phyloP scores from a whole-genome alignment of 306 rosid genomes.

The Adenanthera pavonina region DNA sequence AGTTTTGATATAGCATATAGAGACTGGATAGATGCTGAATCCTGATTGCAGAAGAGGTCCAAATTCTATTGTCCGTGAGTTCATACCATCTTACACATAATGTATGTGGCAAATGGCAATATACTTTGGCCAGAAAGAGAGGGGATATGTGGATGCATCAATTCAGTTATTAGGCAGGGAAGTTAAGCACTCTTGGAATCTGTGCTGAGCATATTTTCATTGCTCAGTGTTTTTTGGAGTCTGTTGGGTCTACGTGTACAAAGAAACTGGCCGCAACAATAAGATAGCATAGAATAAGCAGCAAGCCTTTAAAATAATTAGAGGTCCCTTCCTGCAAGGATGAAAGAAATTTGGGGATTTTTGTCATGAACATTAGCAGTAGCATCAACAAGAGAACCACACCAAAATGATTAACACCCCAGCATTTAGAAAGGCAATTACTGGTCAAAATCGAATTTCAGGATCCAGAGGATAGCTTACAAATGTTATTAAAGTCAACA shows the following conservation, averaged over 20 bases:
- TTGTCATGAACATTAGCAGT: neutral
- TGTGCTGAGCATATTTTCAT: slow-evolving; percentile 33
- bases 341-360: slow-evolving; percentile 29
- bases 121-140: neutral
- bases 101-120: neutral
- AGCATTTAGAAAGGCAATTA: neutral
- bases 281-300: slow-evolving; percentile 91
- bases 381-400: neutral
- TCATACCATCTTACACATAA: neutral
- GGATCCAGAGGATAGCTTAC: neutral
- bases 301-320: slow-evolving; percentile 88
- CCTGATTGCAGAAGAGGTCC: slow-evolving; percentile 12
- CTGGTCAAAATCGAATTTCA: neutral
- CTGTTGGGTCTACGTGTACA: slow-evolving; percentile 80
- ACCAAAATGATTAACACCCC: neutral
- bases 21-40: slow-evolving; percentile 1
- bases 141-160: neutral
- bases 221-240: slow-evolving; percentile 73
- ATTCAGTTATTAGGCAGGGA: too few species aligned
- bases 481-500: neutral
- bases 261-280: slow-evolving; percentile 95
- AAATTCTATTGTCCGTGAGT: neutral
- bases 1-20: neutral
- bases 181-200: neutral
- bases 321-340: slow-evolving; percentile 85